Conservation (phyloP, 2,329 filamentous ascomycete species). For the Davidsoniella virescens region DNA sequence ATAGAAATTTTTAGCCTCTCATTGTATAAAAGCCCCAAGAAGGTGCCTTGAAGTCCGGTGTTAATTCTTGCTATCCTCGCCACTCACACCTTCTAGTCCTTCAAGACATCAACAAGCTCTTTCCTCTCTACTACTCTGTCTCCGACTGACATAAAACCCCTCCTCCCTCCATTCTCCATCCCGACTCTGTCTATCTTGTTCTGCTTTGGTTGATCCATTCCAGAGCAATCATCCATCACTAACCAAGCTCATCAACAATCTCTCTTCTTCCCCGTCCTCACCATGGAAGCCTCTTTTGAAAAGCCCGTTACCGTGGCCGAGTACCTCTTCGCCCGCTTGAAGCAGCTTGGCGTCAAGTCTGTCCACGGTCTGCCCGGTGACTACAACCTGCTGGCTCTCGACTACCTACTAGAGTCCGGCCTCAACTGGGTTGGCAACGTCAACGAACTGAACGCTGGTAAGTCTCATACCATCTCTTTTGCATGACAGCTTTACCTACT, state of each 20-base stretch:
- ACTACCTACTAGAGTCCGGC: slow-evolving; percentile 43
- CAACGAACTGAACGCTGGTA: slow-evolving; percentile 58
- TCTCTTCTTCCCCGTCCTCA: not conserved
- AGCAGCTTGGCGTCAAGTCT: slow-evolving; percentile 46
- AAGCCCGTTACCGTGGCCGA: slow-evolving; percentile 45
- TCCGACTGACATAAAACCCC: slow-evolving; percentile 5
- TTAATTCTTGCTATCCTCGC: not conserved
- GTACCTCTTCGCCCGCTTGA: slow-evolving; percentile 49
- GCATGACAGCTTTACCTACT: not conserved
- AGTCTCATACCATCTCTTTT: slow-evolving; percentile 17
- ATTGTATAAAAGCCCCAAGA: slow-evolving; percentile 1
- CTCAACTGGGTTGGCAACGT: slow-evolving; percentile 53
- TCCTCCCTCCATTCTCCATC: not conserved
- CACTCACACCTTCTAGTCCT: not conserved
- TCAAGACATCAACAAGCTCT: not conserved
- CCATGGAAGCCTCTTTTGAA: slow-evolving; percentile 20
- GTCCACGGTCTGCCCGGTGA: slow-evolving; percentile 57
- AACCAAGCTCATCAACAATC: not conserved
- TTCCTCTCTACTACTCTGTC: not conserved
- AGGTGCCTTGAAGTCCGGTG: not conserved
- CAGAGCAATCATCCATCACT: not conserved
- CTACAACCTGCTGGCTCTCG: slow-evolving; percentile 54
- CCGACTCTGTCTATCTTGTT: not conserved
- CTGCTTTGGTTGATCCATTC: not conserved
- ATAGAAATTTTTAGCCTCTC: not conserved